Evolutionary conservation across 768 basidiomycete species (phyloP).

Genomic region (Pholiota microspora): DNA sequence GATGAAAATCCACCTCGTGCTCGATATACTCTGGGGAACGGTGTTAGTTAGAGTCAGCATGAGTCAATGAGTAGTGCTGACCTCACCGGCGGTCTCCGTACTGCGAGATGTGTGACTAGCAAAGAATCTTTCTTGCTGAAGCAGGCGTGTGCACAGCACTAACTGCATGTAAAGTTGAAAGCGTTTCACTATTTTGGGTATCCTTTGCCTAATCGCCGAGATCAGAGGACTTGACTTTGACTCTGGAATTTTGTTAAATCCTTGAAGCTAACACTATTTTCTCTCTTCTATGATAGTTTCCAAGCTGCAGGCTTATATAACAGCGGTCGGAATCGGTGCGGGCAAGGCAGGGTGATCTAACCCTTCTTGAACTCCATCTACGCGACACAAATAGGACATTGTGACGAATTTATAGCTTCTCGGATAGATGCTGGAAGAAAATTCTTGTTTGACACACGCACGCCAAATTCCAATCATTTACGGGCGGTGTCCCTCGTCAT

Average conservation of each 20-base stretch:
- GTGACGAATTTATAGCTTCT: slow-evolving; percentile 1
- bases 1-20: neutral
- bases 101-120: neutral
- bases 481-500: neutral
- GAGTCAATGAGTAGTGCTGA: neutral
- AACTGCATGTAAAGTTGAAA: neutral
- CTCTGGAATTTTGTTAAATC: neutral
- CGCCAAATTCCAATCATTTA: neutral
- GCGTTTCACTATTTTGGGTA: slow-evolving; percentile 1
- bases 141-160: neutral
- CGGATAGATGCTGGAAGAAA: neutral
- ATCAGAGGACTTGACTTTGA: neutral
- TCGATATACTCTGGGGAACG: neutral
- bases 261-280: neutral
- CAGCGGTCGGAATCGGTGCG: neutral
- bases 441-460: slow-evolving; percentile 2
- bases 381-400: slow-evolving; percentile 1
- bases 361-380: slow-evolving; percentile 2
- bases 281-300: neutral
- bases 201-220: neutral
- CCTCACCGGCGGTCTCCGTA: neutral
- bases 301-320: neutral
- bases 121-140: neutral
- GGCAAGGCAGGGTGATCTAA: neutral
- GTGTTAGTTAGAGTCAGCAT: neutral